A percentile compares a stretch with the other conserved stretches of the same genome.
These are phyloP conservation scores for Hypoxylon sp. DNA, from an alignment of 2,329 filamentous ascomycete species.

Conservation along the genomic window DNA sequence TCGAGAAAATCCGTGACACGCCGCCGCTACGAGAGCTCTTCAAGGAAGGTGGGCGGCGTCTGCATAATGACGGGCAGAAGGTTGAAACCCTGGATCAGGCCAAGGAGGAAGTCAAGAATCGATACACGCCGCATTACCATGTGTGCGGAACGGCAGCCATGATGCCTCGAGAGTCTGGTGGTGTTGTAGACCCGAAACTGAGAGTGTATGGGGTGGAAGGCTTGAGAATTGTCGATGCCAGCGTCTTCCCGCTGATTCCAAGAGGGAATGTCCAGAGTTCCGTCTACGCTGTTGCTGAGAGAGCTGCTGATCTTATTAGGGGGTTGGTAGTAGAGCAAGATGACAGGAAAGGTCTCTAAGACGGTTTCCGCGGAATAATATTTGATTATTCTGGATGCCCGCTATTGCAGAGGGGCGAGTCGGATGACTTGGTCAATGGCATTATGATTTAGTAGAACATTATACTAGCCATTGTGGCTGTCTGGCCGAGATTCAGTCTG, in stretches of 20 bases:
- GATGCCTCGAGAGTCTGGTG: constrained; percentile 50
- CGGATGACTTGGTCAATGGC: no score
- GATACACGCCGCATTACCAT: constrained; percentile 40
- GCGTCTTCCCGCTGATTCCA: constrained; percentile 52
- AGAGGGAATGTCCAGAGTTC: constrained; percentile 51
- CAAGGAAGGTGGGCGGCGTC: constrained; percentile 20
- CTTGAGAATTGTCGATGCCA: constrained; percentile 54
- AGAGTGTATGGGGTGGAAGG: constrained; percentile 52
- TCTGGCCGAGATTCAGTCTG: no score
- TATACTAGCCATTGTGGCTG: background rate
- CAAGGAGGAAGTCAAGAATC: constrained; percentile 25
- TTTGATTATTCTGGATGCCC: no score
- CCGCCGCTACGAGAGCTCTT: constrained; percentile 29
- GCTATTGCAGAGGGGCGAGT: no score
- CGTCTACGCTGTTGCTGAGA: constrained; percentile 50
- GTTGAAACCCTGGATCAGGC: constrained; percentile 44
- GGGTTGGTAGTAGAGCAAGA: background rate
- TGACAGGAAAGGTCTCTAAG: no score
- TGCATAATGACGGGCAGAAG: constrained; percentile 31
- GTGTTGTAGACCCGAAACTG: constrained; percentile 53
- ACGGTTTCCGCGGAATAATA: no score
- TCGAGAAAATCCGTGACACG: constrained; percentile 26
- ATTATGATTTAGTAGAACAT: background rate
- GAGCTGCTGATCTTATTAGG: constrained; percentile 50
- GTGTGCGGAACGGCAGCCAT: constrained; percentile 49